Percentiles rank a stretch among this genome's conserved stretches.
These are phyloP conservation scores for Yarrowia deformans DNA, from an alignment of 805 yeast genomes.

Conservation along the genomic window DNA sequence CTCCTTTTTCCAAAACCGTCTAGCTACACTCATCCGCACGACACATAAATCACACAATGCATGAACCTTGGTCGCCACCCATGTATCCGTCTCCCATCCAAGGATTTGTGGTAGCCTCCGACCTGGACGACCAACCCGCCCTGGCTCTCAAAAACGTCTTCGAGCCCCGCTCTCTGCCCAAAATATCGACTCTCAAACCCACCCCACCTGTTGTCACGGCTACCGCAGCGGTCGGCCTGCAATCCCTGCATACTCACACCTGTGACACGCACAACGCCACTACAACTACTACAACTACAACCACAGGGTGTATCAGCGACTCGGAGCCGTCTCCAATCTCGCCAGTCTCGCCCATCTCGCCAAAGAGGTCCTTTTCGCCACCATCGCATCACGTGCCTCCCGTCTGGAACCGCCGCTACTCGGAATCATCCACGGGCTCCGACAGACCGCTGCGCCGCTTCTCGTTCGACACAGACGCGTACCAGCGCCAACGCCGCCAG, in stretches of 20 bases:
- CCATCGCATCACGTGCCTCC: not conserved
- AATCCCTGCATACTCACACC: conserved; percentile 22
- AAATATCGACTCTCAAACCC: not conserved
- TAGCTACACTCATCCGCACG: too few species aligned
- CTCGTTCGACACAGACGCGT: conserved; percentile 18
- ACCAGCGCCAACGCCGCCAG: conserved; percentile 5
- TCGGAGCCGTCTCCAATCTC: not conserved
- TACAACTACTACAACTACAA: too few species aligned
- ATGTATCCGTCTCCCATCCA: conserved; percentile 21
- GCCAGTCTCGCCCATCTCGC: conserved; percentile 4
- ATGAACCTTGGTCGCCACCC: conserved; percentile 39
- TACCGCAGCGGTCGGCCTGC: not conserved
- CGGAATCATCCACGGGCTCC: conserved; percentile 19
- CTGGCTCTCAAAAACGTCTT: conserved; percentile 19
- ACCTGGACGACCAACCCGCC: conserved; percentile 9
- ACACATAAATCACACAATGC: conserved; percentile 22
- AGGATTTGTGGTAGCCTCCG: conserved; percentile 14
- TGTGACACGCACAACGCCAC: conserved; percentile 5
- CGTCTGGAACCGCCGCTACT: conserved; percentile 20
- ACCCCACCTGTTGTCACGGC: too few species aligned
- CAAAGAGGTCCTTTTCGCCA: conserved; percentile 13
- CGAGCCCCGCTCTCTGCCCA: conserved; percentile 13
- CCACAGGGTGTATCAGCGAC: not conserved
- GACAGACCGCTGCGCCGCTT: conserved; percentile 16
- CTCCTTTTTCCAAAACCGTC: too few species aligned